Conservation (phyloP, 768 basidiomycete species). For the Auriculariales sp. region DNA sequence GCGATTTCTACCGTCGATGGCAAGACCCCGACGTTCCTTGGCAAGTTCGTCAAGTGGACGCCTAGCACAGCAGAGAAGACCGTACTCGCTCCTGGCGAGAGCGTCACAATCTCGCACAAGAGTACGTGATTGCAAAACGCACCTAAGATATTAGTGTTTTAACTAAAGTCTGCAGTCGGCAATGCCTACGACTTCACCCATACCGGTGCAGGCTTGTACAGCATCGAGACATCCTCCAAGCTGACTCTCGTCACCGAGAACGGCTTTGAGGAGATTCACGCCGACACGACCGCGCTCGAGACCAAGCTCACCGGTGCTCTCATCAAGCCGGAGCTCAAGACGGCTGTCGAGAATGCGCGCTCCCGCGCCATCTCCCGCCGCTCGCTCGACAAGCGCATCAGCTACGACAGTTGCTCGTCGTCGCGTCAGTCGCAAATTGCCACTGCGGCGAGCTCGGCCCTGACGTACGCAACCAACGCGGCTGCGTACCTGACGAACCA, state of each 20-base stretch:
- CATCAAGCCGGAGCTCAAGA: background rate
- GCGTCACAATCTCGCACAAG: constrained; percentile 7
- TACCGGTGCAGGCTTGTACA: constrained; percentile 26
- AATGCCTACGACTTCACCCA: constrained; percentile 32
- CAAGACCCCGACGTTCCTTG: constrained; percentile 23
- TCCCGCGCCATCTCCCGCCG: constrained; percentile 22
- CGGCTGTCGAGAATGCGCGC: too few relatives aligned
- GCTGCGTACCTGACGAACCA: constrained; percentile 17
- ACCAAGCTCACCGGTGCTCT: constrained; percentile 7
- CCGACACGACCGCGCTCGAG: constrained; percentile 13
- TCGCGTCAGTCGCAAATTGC: constrained; percentile 20
- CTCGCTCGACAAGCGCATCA: constrained; percentile 19
- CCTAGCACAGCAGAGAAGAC: constrained; percentile 22
- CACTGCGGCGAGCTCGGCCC: constrained; percentile 18
- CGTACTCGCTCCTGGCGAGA: constrained; percentile 16
- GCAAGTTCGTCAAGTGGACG: constrained; percentile 24
- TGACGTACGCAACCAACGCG: background rate
- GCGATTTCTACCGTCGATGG: constrained; percentile 21
- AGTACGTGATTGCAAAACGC: constrained; percentile 1
- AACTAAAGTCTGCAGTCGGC: constrained; percentile 18
- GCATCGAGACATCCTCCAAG: constrained; percentile 24
- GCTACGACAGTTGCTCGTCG: constrained; percentile 23
- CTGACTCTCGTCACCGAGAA: constrained; percentile 27
- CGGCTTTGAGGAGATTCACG: constrained; percentile 19
- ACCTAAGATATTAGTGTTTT: background rate